Percentiles rank a stretch among this genome's conserved stretches.
These are phyloP conservation scores for Erythrophleum fordii DNA, from an alignment of 306 rosid genomes.

Conservation along the genomic window DNA sequence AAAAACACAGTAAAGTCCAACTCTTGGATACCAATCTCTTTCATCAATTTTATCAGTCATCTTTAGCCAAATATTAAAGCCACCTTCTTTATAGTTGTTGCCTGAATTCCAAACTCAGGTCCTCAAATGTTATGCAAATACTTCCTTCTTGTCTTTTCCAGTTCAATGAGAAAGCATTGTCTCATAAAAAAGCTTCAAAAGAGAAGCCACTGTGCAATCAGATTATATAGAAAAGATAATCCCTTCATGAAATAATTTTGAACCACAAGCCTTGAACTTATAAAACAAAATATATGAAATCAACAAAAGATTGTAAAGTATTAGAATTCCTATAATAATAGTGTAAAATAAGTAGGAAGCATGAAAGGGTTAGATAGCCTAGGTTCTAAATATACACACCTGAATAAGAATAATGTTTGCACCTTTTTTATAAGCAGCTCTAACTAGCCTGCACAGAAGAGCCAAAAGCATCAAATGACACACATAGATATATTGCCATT, in stretches of 20 bases:
- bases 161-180: background rate
- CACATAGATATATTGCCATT: conserved; percentile 9
- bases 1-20: background rate
- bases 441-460: conserved; percentile 68
- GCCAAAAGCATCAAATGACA: conserved; percentile 33
- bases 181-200: background rate
- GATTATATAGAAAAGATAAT: background rate
- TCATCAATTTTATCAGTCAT: background rate
- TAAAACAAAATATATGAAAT: background rate
- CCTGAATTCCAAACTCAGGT: background rate
- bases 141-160: background rate
- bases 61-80: background rate
- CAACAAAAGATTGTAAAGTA: background rate
- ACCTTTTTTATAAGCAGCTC: conserved; percentile 86
- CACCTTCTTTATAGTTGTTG: background rate
- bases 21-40: background rate
- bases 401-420: conserved; percentile 90
- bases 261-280: background rate
- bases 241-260: background rate
- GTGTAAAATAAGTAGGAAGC: conserved; percentile 11
- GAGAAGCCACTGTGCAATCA: background rate
- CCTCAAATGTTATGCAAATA: background rate
- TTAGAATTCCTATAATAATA: background rate
- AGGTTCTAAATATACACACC: conserved; percentile 52
- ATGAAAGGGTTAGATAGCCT: background rate